phyloP scores from a whole-genome alignment of 225 moss, liverwort and hornwort species.

The Bryum argenteum region DNA sequence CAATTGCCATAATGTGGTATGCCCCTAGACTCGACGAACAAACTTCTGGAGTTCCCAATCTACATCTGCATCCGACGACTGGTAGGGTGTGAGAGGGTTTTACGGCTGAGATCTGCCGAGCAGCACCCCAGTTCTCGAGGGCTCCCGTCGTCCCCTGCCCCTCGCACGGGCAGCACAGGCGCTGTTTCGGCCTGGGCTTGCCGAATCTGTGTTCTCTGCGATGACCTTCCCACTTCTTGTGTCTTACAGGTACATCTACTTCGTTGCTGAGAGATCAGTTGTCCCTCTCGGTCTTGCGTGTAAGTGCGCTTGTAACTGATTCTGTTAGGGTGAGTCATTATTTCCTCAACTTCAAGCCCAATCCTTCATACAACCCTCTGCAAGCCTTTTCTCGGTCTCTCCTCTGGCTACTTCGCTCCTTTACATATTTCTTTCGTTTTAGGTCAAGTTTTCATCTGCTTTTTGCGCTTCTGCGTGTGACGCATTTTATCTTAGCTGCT shows the following conservation, averaged over 20 bases:
- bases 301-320: background rate
- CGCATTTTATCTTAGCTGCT: slow-evolving; percentile 6
- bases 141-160: no score
- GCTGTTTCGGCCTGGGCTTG: background rate
- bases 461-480: background rate
- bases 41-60: no score
- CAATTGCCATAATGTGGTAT: no score
- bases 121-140: no score
- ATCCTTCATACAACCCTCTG: background rate
- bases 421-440: slow-evolving; percentile 10
- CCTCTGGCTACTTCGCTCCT: background rate
- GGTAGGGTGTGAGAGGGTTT: no score
- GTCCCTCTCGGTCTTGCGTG: background rate
- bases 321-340: slow-evolving; percentile 9
- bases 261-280: background rate
- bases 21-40: no score
- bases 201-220: slow-evolving; percentile 8
- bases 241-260: background rate
- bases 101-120: no score
- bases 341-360: slow-evolving; percentile 14
- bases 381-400: background rate
- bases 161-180: no score
- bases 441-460: slow-evolving; percentile 24
- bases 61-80: no score
- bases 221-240: background rate